These are phyloP conservation scores for Camellia granthamiana DNA, from an alignment of 148 eudicot genomes.

Conservation along the genomic window DNA sequence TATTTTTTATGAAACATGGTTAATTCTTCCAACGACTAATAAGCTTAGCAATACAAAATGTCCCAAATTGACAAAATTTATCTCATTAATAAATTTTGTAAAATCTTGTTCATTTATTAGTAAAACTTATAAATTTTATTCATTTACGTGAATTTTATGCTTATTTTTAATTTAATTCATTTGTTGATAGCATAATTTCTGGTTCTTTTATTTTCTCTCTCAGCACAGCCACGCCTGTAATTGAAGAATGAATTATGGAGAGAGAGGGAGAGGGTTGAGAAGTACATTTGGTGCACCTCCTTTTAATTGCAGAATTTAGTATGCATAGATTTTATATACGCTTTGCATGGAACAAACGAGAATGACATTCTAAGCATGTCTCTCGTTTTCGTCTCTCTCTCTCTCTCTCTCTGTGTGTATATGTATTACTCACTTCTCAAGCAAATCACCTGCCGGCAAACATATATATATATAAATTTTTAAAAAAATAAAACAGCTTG, in stretches of 20 bases:
- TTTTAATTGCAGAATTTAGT: not conserved
- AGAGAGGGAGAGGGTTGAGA: conserved; percentile 9
- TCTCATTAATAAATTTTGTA: too few relatives aligned
- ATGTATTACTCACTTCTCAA: conserved; percentile 16
- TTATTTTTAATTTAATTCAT: too few relatives aligned
- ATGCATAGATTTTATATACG: not conserved
- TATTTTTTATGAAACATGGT: too few relatives aligned
- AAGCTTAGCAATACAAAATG: too few relatives aligned
- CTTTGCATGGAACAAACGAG: conserved; percentile 19
- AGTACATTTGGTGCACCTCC: conserved; percentile 20
- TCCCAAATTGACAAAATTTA: too few relatives aligned
- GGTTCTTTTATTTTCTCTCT: not conserved
- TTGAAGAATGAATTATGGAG: conserved; percentile 12
- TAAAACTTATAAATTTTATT: too few relatives aligned
- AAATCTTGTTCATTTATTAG: too few relatives aligned
- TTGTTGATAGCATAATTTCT: too few relatives aligned
- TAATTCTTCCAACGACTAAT: too few relatives aligned
- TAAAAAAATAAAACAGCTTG: not conserved
- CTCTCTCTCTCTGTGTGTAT: too few relatives aligned
- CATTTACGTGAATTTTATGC: too few relatives aligned
- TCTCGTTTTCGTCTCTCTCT: not conserved
- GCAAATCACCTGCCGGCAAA: conserved; percentile 41
- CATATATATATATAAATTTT: not conserved
- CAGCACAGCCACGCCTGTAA: conserved; percentile 18
- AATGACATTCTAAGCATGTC: conserved; percentile 15